Conservation (phyloP, 2,329 filamentous ascomycete genomes). For the Gremmenia infestans region DNA sequence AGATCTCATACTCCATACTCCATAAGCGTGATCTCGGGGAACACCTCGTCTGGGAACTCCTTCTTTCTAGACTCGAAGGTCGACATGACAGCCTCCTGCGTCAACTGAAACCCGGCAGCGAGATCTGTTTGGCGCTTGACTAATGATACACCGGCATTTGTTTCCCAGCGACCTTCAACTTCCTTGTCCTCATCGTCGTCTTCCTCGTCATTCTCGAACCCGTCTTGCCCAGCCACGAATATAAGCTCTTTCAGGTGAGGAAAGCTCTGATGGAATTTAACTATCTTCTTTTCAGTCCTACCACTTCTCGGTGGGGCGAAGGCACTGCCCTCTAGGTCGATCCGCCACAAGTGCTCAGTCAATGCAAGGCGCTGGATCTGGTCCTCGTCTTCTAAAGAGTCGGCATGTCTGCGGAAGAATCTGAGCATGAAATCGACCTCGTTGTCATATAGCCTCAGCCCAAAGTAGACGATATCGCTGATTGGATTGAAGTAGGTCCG, state of each 20-base stretch:
- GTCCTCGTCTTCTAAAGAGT: background rate
- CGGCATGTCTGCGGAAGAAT: background rate
- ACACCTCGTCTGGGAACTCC: background rate
- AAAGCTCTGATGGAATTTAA: conserved; percentile 1
- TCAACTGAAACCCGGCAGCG: background rate
- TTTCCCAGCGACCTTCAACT: background rate
- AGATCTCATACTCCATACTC: background rate
- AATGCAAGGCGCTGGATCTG: conserved; percentile 9
- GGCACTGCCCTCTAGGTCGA: background rate
- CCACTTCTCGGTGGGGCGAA: background rate
- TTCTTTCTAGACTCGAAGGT: background rate
- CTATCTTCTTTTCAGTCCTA: background rate
- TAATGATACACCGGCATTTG: background rate
- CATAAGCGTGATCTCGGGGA: background rate
- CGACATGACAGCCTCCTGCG: background rate
- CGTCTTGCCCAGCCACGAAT: background rate
- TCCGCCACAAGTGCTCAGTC: conserved; percentile 3
- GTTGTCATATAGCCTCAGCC: conserved; percentile 2
- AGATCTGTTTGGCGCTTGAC: background rate
- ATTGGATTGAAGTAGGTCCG: conserved; percentile 9
- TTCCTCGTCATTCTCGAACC: background rate
- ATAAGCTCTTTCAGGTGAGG: conserved; percentile 3
- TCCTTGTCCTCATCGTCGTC: background rate
- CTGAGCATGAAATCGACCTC: conserved; percentile 4
- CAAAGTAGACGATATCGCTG: conserved; percentile 11